Conservation (phyloP, 805 yeast genomes). For the Ogataea trehalophila region DNA sequence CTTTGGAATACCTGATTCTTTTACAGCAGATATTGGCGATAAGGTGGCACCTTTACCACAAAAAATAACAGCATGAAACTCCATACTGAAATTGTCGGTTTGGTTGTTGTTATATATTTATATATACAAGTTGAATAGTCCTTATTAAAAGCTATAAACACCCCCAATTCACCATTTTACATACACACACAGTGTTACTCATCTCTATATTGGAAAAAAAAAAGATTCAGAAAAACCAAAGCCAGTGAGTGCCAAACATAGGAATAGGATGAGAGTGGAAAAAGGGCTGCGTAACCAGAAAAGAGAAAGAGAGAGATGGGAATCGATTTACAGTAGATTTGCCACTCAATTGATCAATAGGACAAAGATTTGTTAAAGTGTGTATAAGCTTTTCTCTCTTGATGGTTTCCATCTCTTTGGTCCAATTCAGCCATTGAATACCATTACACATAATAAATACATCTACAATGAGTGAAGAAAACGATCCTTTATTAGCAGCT, state of each 20-base stretch:
- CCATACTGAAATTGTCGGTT: slow-evolving; percentile 45
- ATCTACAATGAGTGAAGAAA: slow-evolving; percentile 39
- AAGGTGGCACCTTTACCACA: slow-evolving; percentile 81
- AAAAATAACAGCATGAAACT: slow-evolving; percentile 83
- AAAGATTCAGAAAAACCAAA: too few relatives aligned
- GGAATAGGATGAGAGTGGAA: not conserved
- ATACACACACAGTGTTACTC: too few relatives aligned
- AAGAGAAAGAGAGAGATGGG: too few relatives aligned
- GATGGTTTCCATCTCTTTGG: not conserved
- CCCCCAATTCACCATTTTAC: too few relatives aligned
- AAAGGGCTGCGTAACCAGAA: not conserved
- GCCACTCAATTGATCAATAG: too few relatives aligned
- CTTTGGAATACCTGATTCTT: slow-evolving; percentile 68
- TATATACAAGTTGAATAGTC: too few relatives aligned
- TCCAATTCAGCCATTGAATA: not conserved
- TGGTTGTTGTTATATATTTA: not conserved
- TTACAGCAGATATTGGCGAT: slow-evolving; percentile 62
- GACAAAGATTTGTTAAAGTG: too few relatives aligned
- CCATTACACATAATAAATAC: not conserved
- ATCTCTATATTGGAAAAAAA: too few relatives aligned
- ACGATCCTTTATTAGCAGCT: slow-evolving; percentile 75
- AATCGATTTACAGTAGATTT: too few relatives aligned
- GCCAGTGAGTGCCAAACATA: too few relatives aligned
- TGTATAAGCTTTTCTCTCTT: not conserved
- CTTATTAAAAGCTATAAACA: too few relatives aligned